Conservation (phyloP, 192 early-diverging fungal species). For the Podochytrium sp. region DNA sequence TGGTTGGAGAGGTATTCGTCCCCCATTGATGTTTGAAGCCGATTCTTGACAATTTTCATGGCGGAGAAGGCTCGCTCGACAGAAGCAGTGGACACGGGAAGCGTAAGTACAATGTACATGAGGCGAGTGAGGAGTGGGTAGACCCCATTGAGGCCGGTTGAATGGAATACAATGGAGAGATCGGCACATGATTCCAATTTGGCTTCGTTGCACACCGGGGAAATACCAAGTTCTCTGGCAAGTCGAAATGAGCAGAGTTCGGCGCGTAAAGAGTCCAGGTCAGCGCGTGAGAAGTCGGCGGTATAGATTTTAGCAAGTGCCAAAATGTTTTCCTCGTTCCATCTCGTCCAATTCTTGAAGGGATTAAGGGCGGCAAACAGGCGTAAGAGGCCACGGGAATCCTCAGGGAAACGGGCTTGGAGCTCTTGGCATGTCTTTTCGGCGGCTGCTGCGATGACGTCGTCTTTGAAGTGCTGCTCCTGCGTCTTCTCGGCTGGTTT, state of each 20-base stretch:
- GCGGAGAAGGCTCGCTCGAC: background rate
- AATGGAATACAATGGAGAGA: background rate
- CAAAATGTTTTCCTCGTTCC: background rate
- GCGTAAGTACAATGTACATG: background rate
- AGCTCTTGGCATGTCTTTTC: too few relatives aligned
- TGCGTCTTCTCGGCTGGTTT: too few relatives aligned
- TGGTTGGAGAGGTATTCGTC: background rate
- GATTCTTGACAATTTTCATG: background rate
- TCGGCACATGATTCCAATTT: background rate
- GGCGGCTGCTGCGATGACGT: too few relatives aligned
- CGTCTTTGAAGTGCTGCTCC: too few relatives aligned
- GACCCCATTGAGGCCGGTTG: background rate
- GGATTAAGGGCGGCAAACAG: too few relatives aligned
- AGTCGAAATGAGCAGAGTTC: background rate
- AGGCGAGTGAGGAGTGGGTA: background rate
- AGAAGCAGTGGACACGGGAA: background rate
- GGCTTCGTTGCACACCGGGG: background rate
- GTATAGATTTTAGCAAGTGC: background rate
- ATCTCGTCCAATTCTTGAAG: too few relatives aligned
- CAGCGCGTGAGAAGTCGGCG: background rate
- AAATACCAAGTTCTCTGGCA: background rate
- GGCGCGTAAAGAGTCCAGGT: background rate
- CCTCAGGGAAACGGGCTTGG: too few relatives aligned
- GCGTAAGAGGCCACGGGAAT: too few relatives aligned
- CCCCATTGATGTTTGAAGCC: background rate